A percentile compares a stretch with the other conserved stretches of the same genome.
Conservation (phyloP, 495 filamentous ascomycete species). For the Tuber indicum region DNA sequence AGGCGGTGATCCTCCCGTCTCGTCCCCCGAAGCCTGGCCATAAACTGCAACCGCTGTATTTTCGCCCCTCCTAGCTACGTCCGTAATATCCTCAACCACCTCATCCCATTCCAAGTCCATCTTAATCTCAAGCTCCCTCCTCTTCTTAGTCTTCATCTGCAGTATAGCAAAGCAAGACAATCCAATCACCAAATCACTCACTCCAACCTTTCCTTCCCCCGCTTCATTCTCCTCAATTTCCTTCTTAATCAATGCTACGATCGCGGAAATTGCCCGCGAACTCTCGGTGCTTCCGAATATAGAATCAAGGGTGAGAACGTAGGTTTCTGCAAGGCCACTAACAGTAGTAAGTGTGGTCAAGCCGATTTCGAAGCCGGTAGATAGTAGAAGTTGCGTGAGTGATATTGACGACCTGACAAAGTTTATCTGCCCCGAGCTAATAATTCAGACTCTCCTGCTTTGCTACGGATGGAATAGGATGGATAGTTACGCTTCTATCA, state of each 20-base stretch:
- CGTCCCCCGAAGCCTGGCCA: conserved; percentile 35
- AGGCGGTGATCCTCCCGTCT: conserved; percentile 23
- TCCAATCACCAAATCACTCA: conserved; percentile 60
- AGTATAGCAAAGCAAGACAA: conserved; percentile 65
- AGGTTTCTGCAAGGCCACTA: conserved; percentile 58
- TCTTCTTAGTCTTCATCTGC: conserved; percentile 59
- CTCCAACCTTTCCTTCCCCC: conserved; percentile 56
- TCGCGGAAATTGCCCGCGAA: conserved; percentile 70
- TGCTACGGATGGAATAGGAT: neutral
- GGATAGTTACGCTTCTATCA: conserved; percentile 32
- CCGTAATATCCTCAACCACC: conserved; percentile 57
- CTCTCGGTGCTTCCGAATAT: conserved; percentile 73
- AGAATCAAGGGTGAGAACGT: conserved; percentile 62
- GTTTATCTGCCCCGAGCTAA: conserved; percentile 26
- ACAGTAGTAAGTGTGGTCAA: conserved; percentile 57
- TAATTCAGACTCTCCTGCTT: neutral
- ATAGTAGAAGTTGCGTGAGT: conserved; percentile 39
- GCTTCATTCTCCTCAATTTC: conserved; percentile 63
- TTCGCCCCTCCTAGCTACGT: conserved; percentile 49
- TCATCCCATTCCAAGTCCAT: conserved; percentile 71
- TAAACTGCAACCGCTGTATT: conserved; percentile 52
- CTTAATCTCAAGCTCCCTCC: conserved; percentile 54
- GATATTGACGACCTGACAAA: conserved; percentile 40
- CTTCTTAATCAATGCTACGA: conserved; percentile 63
- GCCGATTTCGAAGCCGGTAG: conserved; percentile 63